Evolutionary conservation across 345 rosid genomes (phyloP).

Genomic region (Populus pruinosa): DNA sequence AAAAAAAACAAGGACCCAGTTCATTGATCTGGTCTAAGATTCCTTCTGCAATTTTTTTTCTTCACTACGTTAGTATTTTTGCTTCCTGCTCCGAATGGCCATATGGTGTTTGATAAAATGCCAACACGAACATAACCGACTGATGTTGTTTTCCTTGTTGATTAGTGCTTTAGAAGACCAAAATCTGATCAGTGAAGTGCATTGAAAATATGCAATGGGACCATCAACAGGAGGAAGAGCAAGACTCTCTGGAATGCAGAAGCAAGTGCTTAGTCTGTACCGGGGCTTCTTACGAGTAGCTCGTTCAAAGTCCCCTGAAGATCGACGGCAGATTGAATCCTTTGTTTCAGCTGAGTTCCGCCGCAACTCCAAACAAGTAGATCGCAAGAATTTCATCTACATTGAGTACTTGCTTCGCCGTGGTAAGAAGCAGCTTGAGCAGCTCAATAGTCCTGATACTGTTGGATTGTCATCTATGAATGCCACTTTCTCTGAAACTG

Average conservation of each 20-base stretch:
- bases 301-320: slow-evolving; percentile 57
- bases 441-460: slow-evolving; percentile 60
- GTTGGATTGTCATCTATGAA: slow-evolving; percentile 13
- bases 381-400: slow-evolving; percentile 72
- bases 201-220: slow-evolving; percentile 4
- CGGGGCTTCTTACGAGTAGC: slow-evolving; percentile 82
- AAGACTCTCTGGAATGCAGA: slow-evolving; percentile 75
- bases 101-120: too few relatives aligned
- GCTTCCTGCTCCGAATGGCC: too few relatives aligned
- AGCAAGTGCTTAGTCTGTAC: slow-evolving; percentile 74
- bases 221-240: background rate
- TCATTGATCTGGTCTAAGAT: too few relatives aligned
- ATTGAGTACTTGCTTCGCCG: slow-evolving; percentile 77
- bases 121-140: too few relatives aligned
- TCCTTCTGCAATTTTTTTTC: too few relatives aligned
- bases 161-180: too few relatives aligned
- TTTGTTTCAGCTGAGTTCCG: slow-evolving; percentile 61
- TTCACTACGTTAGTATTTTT: too few relatives aligned
- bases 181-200: too few relatives aligned
- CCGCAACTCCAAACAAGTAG: slow-evolving; percentile 55
- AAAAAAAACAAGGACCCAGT: too few relatives aligned
- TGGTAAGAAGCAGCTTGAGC: slow-evolving; percentile 77
- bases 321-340: slow-evolving; percentile 51
- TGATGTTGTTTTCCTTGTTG: too few relatives aligned
- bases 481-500: background rate